Evolutionary conservation across 2,329 filamentous ascomycete genomes (phyloP).

Genomic region (Arthroderma sp.): DNA sequence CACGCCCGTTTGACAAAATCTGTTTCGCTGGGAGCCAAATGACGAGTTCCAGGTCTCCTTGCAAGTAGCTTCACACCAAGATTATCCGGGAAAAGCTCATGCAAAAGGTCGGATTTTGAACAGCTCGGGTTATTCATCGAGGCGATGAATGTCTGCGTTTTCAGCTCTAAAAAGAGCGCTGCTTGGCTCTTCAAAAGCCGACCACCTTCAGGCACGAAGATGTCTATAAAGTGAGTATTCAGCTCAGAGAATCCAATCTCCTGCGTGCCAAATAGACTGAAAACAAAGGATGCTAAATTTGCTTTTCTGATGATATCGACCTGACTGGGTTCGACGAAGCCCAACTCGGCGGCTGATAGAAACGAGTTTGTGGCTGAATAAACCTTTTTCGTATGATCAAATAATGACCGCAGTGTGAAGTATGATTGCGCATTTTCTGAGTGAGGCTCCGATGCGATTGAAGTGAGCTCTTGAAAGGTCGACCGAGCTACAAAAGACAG

Average conservation of each 20-base stretch:
- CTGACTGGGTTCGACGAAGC: conserved; percentile 39
- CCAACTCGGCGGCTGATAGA: conserved; percentile 40
- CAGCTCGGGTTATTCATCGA: conserved; percentile 44
- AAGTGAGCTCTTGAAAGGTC: conserved; percentile 42
- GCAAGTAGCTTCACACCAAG: conserved; percentile 41
- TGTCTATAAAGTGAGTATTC: conserved; percentile 50
- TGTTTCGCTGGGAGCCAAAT: conserved; percentile 44
- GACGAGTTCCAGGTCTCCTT: conserved; percentile 41
- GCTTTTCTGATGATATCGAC: conserved; percentile 49
- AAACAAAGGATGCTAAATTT: conserved; percentile 52
- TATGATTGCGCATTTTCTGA: conserved; percentile 49
- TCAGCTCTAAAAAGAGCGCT: conserved; percentile 49
- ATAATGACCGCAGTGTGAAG: conserved; percentile 46
- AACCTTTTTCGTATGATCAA: conserved; percentile 50
- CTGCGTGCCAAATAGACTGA: conserved; percentile 49
- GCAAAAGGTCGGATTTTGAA: conserved; percentile 42
- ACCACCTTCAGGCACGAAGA: conserved; percentile 47
- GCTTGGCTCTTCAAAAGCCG: conserved; percentile 47
- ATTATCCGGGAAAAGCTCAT: conserved; percentile 46
- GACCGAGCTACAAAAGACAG: conserved; percentile 45
- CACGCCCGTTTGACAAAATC: conserved; percentile 45
- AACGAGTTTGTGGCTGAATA: conserved; percentile 46
- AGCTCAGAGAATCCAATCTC: conserved; percentile 52
- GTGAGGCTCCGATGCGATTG: conserved; percentile 42
- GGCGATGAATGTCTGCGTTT: conserved; percentile 54